Base-by-base conservation (phyloP, 2,329 filamentous ascomycete genomes). In the Colletotrichum karsti region DNA sequence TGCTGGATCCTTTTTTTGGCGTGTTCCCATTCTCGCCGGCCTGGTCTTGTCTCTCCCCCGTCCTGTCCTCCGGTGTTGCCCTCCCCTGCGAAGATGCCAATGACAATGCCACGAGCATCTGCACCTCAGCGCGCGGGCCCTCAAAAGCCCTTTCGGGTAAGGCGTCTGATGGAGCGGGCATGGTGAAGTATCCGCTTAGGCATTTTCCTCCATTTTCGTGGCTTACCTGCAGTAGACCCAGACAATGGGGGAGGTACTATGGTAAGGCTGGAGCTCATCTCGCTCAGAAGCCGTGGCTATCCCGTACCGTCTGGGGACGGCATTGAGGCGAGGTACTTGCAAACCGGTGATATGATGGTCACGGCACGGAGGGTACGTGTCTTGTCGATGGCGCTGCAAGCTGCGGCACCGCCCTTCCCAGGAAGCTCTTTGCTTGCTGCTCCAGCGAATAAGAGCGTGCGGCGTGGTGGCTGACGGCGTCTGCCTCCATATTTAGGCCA, bases 401-500 rank as follows among this genome's bases (percentile, higher is more conserved):
- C 58, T 41, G 46, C 57, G 22, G 51, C 59, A 53, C 44, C 30
- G 59, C 58, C 58, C 63, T 51, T 54, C 7, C 26, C 18, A 30
- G 37, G n/a, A 35, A 20, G 28, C 20, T 18, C 42, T 24, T 30
- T 42, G 13, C 55, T 46, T 46, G n/a, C 26, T 9, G 5, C 20
- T 20, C 18, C 44, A 46, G 39, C 53, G 46, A 64, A 63, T 57
- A 20, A 37, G 58, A 64, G 28, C 13, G 7, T 18, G 53, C 41
- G 18, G 54, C 60, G 64, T 59, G 44, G 64, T 64, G 64, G 64
- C 64, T 59, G 60, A 64, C 39, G 60, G 60, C 53, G 64, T 54
- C 46, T 22, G 20, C 64, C 60, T 67, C 64, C 60, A 67, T 48
- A 67, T 46, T 64, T 64, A 59, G 60, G 28, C 39, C 53, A 50